phyloP scores from a whole-genome alignment of 371 early-diverging fungal species.

The Mortierella sp. region DNA sequence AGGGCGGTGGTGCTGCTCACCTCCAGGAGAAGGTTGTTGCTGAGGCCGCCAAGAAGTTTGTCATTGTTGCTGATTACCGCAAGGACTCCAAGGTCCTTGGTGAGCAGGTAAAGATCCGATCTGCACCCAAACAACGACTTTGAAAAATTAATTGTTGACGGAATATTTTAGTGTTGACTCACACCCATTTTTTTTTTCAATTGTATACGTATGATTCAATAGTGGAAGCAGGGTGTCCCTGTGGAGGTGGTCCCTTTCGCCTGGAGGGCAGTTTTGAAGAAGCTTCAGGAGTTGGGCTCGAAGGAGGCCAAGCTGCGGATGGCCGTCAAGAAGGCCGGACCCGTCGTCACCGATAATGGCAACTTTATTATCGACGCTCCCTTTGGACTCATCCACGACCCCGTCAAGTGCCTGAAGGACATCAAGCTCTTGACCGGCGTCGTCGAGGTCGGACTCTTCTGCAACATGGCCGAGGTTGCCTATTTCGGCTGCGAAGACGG shows the following conservation, averaged over 20 bases:
- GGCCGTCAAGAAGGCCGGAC: conserved; percentile 93
- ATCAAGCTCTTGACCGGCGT: conserved; percentile 87
- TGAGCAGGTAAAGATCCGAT: conserved; percentile 63
- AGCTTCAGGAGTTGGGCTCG: conserved; percentile 59
- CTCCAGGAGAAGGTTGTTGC: conserved; percentile 95
- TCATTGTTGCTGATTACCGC: conserved; percentile 90
- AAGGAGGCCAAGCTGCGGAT: conserved; percentile 80
- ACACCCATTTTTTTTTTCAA: not conserved
- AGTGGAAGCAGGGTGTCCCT: conserved; percentile 81
- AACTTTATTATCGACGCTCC: conserved; percentile 92
- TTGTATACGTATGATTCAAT: not conserved
- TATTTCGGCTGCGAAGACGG: conserved; percentile 90
- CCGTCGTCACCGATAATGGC: conserved; percentile 96
- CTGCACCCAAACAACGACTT: not conserved
- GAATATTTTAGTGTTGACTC: conserved; percentile 5
- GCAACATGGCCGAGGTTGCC: conserved; percentile 83
- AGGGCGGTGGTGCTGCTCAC: conserved; percentile 96
- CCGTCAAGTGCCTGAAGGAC: conserved; percentile 64
- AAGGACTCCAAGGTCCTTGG: conserved; percentile 87
- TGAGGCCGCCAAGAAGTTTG: conserved; percentile 81
- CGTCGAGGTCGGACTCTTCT: conserved; percentile 93
- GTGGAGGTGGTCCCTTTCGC: conserved; percentile 91
- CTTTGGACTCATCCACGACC: conserved; percentile 80
- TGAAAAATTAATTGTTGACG: not conserved
- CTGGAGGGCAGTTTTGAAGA: conserved; percentile 66